A percentile compares a stretch with the other conserved stretches of the same genome.
Conservation (phyloP, 2,329 filamentous ascomycete species). For the Colletotrichum gloeosporioides region DNA sequence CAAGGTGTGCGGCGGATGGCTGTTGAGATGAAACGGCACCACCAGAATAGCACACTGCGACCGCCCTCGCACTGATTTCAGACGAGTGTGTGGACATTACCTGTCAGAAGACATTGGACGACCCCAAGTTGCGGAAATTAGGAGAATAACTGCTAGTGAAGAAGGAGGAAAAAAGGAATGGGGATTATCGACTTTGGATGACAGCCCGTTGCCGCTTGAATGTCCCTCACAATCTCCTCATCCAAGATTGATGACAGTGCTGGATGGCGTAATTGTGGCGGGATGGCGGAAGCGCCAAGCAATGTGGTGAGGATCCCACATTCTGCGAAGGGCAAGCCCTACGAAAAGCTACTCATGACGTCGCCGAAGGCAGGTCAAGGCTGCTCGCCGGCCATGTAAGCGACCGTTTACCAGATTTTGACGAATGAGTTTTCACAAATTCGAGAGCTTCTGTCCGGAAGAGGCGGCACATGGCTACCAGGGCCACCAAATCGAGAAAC, state of each 20-base stretch:
- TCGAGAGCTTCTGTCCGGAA: not conserved
- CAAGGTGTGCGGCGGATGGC: not conserved
- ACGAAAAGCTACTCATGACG: not conserved
- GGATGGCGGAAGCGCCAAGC: constrained; percentile 1
- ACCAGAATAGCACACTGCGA: not conserved
- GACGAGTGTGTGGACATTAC: not conserved
- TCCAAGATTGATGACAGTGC: not conserved
- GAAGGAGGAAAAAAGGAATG: not conserved
- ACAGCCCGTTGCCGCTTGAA: not conserved
- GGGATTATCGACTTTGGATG: constrained; percentile 1
- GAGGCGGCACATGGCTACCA: not conserved
- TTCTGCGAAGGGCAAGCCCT: not conserved
- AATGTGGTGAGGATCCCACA: not conserved
- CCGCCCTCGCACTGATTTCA: constrained; percentile 9
- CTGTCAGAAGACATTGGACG: constrained; percentile 15
- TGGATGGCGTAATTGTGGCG: not conserved
- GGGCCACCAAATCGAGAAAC: not conserved
- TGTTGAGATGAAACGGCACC: constrained; percentile 8
- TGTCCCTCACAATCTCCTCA: not conserved
- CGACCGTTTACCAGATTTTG: not conserved
- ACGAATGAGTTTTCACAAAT: not conserved
- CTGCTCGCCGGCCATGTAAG: not conserved
- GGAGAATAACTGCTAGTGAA: not conserved
- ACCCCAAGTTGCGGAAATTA: not conserved
- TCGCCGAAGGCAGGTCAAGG: not conserved